Evolutionary conservation across 2,329 filamentous ascomycete genomes (phyloP), one percentile per base, ranked within the genome.

Genomic region (Chalaropsis thielavioides): DNA sequence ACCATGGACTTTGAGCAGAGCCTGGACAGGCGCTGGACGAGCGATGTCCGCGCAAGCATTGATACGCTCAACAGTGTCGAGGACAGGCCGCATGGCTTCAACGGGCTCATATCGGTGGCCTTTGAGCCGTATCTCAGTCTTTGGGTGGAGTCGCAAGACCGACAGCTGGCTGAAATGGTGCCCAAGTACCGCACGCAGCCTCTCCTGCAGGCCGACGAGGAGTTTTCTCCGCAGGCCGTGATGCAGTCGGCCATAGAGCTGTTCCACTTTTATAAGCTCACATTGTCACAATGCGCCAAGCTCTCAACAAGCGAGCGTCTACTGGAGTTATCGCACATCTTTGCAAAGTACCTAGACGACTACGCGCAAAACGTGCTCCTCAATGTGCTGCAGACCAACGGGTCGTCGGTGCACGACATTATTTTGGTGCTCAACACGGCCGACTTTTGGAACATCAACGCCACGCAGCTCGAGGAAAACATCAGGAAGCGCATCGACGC

Each of bases 101-200:
- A 89, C 64, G 90, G 95, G 65, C 87, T 90, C 3, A 96, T 99
- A 67, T 97, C 94, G 0, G 90, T 95, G 68, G 94, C 94, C 0
- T 99, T 99, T 72, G 94, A 97, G 75, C 94, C 94, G 0, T 99
- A 97, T 74, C 81, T 99, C 69, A 96, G 90, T 72, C 78, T 99
- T 3, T 99, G 94, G 94, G 91, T 99, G 1, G 92, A 97, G 67
- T 92, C 90, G 10, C 94, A 97, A 74, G 92, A 96, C 75, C 92
- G 86, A 74, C 87, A 95, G 71, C 79, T 97, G 66, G 87, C 90
- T 5, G 76, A 80, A 7, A 84, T 97, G 75, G 89, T 99, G 68
- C 91, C 91, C 0, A 90, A 85, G 73, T 97, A 97, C 75, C 89
- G 88, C 69, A 83, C 81, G 67, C 90, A 96, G 70, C 88, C 90